These are phyloP conservation scores for Aspergillus sp. DNA, from an alignment of 2,329 filamentous ascomycete genomes.

Conservation along the genomic window DNA sequence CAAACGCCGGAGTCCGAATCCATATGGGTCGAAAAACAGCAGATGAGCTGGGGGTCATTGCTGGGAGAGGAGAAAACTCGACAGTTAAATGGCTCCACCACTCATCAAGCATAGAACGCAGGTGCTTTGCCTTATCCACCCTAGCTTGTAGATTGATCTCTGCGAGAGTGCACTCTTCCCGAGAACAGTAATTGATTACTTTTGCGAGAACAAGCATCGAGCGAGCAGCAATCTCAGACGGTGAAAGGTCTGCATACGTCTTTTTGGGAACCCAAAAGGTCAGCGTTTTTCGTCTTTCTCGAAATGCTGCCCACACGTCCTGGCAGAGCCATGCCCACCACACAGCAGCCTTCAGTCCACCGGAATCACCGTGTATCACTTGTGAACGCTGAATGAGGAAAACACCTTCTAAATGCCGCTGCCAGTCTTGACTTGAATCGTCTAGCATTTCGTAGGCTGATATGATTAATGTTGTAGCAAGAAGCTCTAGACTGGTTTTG, in stretches of 20 bases:
- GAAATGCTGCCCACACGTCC: constrained; percentile 64
- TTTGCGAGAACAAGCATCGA: constrained; percentile 58
- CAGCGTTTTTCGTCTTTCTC: constrained; percentile 56
- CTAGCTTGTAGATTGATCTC: constrained; percentile 12
- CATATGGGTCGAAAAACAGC: constrained; percentile 21
- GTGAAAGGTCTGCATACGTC: constrained; percentile 48
- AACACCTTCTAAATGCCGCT: constrained; percentile 62
- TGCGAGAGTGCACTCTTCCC: constrained; percentile 42
- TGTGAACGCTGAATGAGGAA: constrained; percentile 67
- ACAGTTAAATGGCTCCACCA: constrained; percentile 26
- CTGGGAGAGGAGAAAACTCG: constrained; percentile 26
- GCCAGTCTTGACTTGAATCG: constrained; percentile 57
- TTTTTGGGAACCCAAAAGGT: constrained; percentile 60
- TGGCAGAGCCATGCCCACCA: constrained; percentile 70
- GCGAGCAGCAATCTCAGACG: constrained; percentile 55
- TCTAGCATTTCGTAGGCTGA: constrained; percentile 69
- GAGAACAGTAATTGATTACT: constrained; percentile 59
- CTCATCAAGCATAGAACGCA: constrained; percentile 23
- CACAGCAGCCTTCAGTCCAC: constrained; percentile 56
- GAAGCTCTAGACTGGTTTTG: constrained; percentile 57
- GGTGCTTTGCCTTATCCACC: constrained; percentile 16
- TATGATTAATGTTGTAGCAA: constrained; percentile 60
- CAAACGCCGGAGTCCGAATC: constrained; percentile 27
- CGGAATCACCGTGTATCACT: constrained; percentile 59
- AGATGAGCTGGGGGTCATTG: not conserved